phyloP scores from a whole-genome alignment of 148 eudicot species.

The Fagopyrum tataricum region DNA sequence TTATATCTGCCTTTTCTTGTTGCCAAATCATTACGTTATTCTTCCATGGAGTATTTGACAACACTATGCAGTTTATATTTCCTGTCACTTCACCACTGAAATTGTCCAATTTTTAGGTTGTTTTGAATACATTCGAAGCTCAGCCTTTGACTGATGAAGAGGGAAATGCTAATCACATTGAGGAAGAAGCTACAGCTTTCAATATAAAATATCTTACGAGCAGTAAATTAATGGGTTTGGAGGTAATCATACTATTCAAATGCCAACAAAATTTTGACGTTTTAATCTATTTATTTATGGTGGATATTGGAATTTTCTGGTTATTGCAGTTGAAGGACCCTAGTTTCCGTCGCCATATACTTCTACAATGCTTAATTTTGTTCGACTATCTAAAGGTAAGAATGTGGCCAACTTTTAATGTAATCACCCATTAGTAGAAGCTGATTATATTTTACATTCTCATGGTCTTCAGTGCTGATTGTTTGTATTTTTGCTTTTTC shows the following conservation, averaged over 20 bases:
- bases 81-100: conserved; percentile 6
- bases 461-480: not conserved
- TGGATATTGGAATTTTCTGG: conserved; percentile 3
- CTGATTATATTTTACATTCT: not conserved
- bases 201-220: conserved; percentile 96
- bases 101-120: conserved; percentile 42
- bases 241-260: conserved; percentile 40
- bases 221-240: conserved; percentile 97
- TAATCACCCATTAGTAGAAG: not conserved
- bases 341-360: conserved; percentile 92
- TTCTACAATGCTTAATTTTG: conserved; percentile 90
- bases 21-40: not conserved
- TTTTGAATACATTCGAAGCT: conserved; percentile 85
- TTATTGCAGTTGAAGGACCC: conserved; percentile 84
- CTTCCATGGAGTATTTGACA: not conserved
- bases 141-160: conserved; percentile 98
- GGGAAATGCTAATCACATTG: conserved; percentile 78
- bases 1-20: not conserved
- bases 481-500: not conserved
- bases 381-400: conserved; percentile 88
- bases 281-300: conserved; percentile 10
- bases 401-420: not conserved
- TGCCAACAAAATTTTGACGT: not conserved
- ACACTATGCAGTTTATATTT: conserved; percentile 3
- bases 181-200: conserved; percentile 86